Base-by-base conservation (phyloP, 139 green algal species). In the Tetratostichococcus sp. region DNA sequence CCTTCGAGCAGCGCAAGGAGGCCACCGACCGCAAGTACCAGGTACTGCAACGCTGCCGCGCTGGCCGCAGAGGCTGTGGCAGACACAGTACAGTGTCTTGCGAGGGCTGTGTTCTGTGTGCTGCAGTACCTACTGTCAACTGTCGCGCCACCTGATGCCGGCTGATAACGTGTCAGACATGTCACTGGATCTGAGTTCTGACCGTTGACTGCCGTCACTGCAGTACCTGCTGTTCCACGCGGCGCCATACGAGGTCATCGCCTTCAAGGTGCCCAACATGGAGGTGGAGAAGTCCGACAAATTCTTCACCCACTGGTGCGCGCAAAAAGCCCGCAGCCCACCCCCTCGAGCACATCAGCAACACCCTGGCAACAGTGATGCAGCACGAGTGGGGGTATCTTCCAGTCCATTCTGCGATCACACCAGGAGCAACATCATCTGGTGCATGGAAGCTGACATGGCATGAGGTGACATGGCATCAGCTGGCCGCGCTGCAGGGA, bases 161-260 rank as follows among this genome's bases (percentile, higher is more conserved):
- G n/a, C n/a, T n/a, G n/a, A n/a, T n/a, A n/a, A n/a, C n/a, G n/a
- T n/a, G n/a, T n/a, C n/a, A n/a, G n/a, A n/a, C n/a, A n/a, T n/a
- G n/a, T n/a, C n/a, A n/a, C n/a, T n/a, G n/a, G n/a, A n/a, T n/a
- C n/a, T n/a, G n/a, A n/a, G n/a, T n/a, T n/a, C n/a, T n/a, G n/a
- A n/a, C n/a, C n/a, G n/a, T n/a, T n/a, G n/a, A n/a, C n/a, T n/a
- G n/a, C n/a, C n/a, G n/a, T n/a, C 39, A 21, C 39, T 50, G 39
- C 39, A 62, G 50, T 99, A 98, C 89, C 84, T 99, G 69, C 84
- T 98, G 42, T 99, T 99, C 84, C 93, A 95, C 14, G 93, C 93
- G 11, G 96, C 98, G 69, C 96, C 96, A 0, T 99, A 99, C 72
- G 96, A 99, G 79, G 89, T 91, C 43, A 94, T 99, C 32, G 80